Evolutionary conservation across 2,329 filamentous ascomycete genomes (phyloP), one percentile per base, ranked within the genome.

Genomic region (Aaosphaeria pasadenensis): DNA sequence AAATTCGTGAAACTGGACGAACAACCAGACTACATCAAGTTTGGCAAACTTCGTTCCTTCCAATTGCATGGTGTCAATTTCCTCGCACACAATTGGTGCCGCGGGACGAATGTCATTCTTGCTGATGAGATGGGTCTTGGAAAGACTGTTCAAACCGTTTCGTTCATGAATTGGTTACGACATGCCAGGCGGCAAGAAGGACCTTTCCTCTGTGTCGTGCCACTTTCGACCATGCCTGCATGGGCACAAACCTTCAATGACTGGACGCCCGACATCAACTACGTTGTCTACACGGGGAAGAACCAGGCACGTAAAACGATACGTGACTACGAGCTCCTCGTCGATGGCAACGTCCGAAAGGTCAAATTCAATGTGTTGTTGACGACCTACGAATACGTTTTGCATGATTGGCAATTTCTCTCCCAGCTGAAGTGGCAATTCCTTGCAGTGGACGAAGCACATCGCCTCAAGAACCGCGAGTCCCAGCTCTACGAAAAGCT

Each of bases 71-170:
- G 95, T 30, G 77, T 99, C 51, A 97, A 97, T 74, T 99, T 96
- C 71, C 77, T 99, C 53, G 89, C 89, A 41, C 90, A 95, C 72
- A 96, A 97, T 71, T 99, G 95, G 95, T 89, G 88, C 45, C 86
- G 88, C 62, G 86, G 85, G 47, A 94, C 94, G 70, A 99, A 97
- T 60, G 94, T 97, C 64, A 96, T 99, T 60, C 81, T 99, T 45
- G 94, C 94, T 43, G 94, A 99, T 67, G 94, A 99, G 73, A 99
- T 99, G 94, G 94, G 94, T 60, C 80, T 99, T 11, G 94, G 94
- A 30, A 99, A 99, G 75, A 99, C 94, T 0, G 94, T 99, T 0
- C 94, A 99, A 73, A 96, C 92, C 0, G 91, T 99, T 30, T 86
- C 92, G 0, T 97, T 97, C 69, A 87, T 99, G 70, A 96, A 92